A percentile compares a stretch with the other conserved stretches of the same genome.
Conservation (phyloP, 768 basidiomycete species). For the Russula brevipes region DNA sequence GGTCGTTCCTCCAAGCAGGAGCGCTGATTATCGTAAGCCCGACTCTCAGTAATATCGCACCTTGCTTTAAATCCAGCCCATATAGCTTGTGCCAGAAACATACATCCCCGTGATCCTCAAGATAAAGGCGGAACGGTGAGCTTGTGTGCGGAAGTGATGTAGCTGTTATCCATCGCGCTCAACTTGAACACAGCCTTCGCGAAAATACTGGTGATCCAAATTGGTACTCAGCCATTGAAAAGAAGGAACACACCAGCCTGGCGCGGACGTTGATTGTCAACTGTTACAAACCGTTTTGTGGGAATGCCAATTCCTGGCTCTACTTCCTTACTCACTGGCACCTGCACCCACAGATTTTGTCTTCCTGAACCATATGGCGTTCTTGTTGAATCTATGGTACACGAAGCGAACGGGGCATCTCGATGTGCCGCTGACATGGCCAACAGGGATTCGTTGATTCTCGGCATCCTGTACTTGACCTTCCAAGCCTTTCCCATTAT, state of each 20-base stretch:
- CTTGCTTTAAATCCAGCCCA: background rate
- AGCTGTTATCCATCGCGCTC: background rate
- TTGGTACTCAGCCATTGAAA: constrained; percentile 60
- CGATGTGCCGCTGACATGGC: background rate
- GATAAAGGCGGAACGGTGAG: constrained; percentile 52
- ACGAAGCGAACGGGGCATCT: constrained; percentile 19
- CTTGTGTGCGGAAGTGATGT: background rate
- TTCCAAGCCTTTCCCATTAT: constrained; percentile 57
- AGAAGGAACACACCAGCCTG: constrained; percentile 39
- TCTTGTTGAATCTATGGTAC: constrained; percentile 66
- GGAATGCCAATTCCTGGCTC: constrained; percentile 28
- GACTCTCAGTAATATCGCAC: no score
- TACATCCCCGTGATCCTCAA: constrained; percentile 57
- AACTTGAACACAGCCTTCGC: constrained; percentile 49
- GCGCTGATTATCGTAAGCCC: constrained; percentile 47
- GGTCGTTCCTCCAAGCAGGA: constrained; percentile 53
- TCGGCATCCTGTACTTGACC: constrained; percentile 45
- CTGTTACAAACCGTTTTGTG: constrained; percentile 68
- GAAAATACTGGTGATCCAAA: constrained; percentile 47
- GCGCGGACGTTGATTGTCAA: constrained; percentile 47
- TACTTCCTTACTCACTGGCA: background rate
- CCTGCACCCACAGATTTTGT: constrained; percentile 47
- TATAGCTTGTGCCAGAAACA: constrained; percentile 66
- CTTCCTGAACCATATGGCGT: constrained; percentile 66
- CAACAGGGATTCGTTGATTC: constrained; percentile 36